Conservation (phyloP, 495 filamentous ascomycete species). For the Neurospora tetraspora region DNA sequence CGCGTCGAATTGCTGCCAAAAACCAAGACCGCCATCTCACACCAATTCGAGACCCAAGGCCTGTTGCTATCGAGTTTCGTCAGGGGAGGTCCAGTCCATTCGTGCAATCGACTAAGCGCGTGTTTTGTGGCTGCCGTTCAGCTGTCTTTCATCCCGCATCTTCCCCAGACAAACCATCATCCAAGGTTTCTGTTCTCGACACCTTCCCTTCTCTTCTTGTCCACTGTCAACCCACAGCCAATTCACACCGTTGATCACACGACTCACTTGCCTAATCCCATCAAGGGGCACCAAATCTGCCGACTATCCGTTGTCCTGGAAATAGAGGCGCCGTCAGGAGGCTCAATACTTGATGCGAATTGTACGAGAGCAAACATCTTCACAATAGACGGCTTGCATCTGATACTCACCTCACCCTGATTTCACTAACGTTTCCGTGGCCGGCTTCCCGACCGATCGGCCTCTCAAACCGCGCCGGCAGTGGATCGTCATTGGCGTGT, state of each 20-base stretch:
- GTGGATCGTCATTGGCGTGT: background rate
- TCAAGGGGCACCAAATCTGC: background rate
- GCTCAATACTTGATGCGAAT: background rate
- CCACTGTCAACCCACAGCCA: background rate
- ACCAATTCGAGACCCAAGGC: background rate
- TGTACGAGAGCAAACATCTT: background rate
- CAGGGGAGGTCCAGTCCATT: background rate
- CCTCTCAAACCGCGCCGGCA: background rate
- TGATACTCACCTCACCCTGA: background rate
- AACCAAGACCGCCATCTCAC: background rate
- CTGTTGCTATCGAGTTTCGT: background rate
- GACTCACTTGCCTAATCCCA: background rate
- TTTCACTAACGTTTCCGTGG: background rate
- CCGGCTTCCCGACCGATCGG: background rate
- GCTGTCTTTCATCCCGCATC: slow-evolving; percentile 12
- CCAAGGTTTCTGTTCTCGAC: background rate
- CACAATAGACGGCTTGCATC: background rate
- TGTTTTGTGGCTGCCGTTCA: slow-evolving; percentile 15
- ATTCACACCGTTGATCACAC: background rate
- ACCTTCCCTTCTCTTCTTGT: background rate
- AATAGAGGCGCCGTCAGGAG: background rate
- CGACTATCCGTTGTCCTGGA: background rate
- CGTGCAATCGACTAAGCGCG: background rate
- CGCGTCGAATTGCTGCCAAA: background rate
- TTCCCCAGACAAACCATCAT: slow-evolving; percentile 12